These are phyloP conservation scores for Talaromyces sp. DNA, from an alignment of 2,329 filamentous ascomycete genomes.

Conservation along the genomic window DNA sequence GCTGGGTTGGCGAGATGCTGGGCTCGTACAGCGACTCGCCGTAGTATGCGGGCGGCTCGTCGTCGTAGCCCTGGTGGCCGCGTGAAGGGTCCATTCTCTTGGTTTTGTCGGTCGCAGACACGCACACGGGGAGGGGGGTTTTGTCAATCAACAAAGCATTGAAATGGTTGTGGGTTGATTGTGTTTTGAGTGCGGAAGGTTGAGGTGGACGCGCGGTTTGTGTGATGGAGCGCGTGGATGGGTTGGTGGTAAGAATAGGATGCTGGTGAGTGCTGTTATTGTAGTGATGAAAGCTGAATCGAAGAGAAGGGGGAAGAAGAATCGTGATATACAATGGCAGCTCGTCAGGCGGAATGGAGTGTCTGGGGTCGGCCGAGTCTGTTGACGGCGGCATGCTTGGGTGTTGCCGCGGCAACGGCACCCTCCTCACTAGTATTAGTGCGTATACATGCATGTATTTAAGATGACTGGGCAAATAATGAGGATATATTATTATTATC, in stretches of 20 bases:
- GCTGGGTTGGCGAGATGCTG: slow-evolving; percentile 26
- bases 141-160: background rate
- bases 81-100: slow-evolving; percentile 14
- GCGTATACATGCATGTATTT: no score
- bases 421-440: no score
- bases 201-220: background rate
- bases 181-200: no score
- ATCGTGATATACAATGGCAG: background rate
- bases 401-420: slow-evolving; percentile 3
- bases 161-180: background rate
- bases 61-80: slow-evolving; percentile 26
- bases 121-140: background rate
- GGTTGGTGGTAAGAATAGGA: background rate
- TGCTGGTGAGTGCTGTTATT: background rate
- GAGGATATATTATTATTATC: no score
- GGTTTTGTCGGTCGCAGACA: slow-evolving; percentile 2
- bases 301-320: background rate
- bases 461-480: no score
- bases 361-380: background rate
- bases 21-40: slow-evolving; percentile 17
- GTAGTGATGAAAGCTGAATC: background rate
- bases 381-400: slow-evolving; percentile 3
- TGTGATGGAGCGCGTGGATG: background rate
- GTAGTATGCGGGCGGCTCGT: slow-evolving; percentile 39
- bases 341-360: background rate